Percentiles rank a stretch among this genome's conserved stretches.
Conservation (phyloP, 73 alveolate genomes). For the Breviolum minutum region DNA sequence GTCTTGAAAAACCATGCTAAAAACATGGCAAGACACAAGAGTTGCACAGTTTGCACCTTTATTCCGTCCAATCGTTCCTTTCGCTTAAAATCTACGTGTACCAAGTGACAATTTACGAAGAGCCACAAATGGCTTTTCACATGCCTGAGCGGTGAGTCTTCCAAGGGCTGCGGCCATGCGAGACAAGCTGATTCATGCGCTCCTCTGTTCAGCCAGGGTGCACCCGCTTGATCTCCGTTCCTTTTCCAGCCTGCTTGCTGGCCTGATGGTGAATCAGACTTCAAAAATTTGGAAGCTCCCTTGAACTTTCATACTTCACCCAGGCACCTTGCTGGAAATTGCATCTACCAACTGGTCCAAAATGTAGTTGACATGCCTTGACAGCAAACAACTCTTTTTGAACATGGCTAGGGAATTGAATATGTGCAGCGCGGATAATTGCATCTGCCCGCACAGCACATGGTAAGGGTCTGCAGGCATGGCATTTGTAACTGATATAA, state of each 20-base stretch:
- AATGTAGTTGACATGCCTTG: constrained; percentile 99
- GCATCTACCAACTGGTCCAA: constrained; percentile 98
- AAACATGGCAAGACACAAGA: not conserved
- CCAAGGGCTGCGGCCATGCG: no score
- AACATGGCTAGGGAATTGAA: not conserved
- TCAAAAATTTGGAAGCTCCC: no score
- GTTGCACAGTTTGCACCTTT: no score
- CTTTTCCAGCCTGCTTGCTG: constrained; percentile 72
- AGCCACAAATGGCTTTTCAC: constrained; percentile 98
- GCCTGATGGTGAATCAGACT: not conserved
- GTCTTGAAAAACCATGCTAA: not conserved
- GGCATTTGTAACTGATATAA: no score
- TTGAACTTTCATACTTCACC: not conserved
- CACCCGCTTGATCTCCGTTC: constrained; percentile 85
- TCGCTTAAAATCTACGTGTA: not conserved
- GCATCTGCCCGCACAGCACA: no score
- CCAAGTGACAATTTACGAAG: constrained; percentile 97
- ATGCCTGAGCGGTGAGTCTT: not conserved
- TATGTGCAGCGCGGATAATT: no score
- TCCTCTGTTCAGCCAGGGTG: not conserved
- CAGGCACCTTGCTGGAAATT: constrained; percentile 96
- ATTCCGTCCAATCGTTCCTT: not conserved
- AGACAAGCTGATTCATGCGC: no score
- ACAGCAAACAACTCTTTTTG: constrained; percentile 29
- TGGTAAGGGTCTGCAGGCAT: no score